Base-by-base conservation (phyloP, 352 stramenopile genomes). In the Peronospora farinosa region DNA sequence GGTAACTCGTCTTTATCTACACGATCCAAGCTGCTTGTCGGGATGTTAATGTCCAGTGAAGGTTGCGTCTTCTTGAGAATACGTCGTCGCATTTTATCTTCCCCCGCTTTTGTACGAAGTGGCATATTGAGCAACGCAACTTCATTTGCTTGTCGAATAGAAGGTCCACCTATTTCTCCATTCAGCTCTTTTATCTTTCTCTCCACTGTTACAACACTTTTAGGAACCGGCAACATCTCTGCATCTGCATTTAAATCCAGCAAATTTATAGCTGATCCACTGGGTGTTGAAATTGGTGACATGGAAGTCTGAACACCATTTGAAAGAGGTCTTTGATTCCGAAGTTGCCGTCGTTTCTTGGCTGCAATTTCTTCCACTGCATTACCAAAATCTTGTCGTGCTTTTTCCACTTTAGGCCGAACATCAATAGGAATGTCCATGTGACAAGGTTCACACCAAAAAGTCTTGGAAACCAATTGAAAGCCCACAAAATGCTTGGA, bases 401-500 rank as follows among this genome's bases (percentile, higher is more conserved):
- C 60, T 7, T 67, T 57, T 40, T 75, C 67, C 0, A 78, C 60
- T 30, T 81, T 83, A 10, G 54, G 32, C 16, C 69, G 66, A 4
- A 39, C 57, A 17, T 56, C 43, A 1, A 52, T 35, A 3, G 65
- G 50, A 32, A 86, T 63, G 42, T 86, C 71, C 39, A 69, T 64
- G 19, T 65, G 63, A 50, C 74, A 86, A 12, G 74, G 69, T 12
- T 59, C 57, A 13, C 62, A 88, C 70, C 72, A 88, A 38, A 86
- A 82, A 11, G 60, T 74, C 40, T 69, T 58, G 12, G 69, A 65
- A 7, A 55, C 72, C 27, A 75, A 41, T 40, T 80, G 64, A 17
- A 86, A 68, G 10, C 63, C 65, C 15, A 84, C 69, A 43, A 74
- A 84, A 48, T 88, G 77, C 52, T 88, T 88, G 4, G 72, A 23